Percentiles rank a stretch among this genome's conserved stretches.
Conservation (phyloP, 306 rosid species). For the Citrullus amarus region DNA sequence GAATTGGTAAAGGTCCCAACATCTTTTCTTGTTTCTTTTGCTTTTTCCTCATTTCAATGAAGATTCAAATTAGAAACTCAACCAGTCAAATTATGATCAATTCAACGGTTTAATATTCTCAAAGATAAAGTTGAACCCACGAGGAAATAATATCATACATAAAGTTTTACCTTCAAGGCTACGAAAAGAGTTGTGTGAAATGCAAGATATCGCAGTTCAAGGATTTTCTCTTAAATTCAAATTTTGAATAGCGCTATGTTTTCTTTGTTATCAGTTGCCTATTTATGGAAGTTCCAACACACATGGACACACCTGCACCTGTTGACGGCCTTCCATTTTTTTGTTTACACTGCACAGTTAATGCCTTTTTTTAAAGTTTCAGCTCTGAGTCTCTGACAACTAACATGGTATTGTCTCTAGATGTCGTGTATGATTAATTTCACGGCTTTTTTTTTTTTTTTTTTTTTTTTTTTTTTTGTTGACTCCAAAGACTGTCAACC, state of each 20-base stretch:
- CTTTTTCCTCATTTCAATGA: neutral
- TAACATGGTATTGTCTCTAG: neutral
- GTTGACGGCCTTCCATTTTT: neutral
- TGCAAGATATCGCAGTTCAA: neutral
- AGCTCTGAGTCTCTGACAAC: neutral
- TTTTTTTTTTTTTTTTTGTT: neutral
- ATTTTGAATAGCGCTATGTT: neutral
- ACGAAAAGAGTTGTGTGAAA: slow-evolving; percentile 1
- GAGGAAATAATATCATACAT: neutral
- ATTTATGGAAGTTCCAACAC: neutral
- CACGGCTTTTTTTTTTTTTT: neutral
- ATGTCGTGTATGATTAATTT: neutral
- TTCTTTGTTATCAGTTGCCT: neutral
- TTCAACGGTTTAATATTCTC: neutral
- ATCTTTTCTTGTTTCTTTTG: neutral
- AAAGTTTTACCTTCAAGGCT: neutral
- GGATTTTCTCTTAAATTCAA: neutral
- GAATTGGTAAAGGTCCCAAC: neutral
- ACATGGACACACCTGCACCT: neutral
- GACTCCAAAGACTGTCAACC: neutral
- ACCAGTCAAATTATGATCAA: neutral
- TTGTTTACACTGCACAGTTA: neutral
- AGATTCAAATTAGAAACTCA: neutral
- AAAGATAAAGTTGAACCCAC: neutral
- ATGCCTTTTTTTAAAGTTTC: neutral